phyloP scores from a whole-genome alignment of 768 basidiomycete genomes.

The Butyriboletus loyo region DNA sequence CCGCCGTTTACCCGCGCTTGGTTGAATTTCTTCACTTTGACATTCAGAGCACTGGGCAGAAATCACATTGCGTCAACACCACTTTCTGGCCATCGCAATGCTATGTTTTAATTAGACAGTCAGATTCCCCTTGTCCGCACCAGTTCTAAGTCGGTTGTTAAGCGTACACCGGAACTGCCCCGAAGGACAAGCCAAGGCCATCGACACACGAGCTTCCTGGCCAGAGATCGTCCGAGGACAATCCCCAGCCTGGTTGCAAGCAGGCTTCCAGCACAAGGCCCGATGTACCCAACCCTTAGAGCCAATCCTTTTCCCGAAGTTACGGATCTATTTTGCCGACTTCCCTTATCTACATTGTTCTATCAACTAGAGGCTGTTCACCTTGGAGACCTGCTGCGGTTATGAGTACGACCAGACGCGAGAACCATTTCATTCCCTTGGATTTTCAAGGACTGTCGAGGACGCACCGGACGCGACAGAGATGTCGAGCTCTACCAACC shows the following conservation, averaged over 20 bases:
- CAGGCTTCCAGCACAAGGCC: conserved; percentile 70
- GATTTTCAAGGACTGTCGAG: conserved; percentile 13
- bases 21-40: conserved; percentile 77
- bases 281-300: conserved; percentile 78
- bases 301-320: no score
- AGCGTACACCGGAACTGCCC: conserved; percentile 56
- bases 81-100: conserved; percentile 74
- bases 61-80: conserved; percentile 80
- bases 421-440: conserved; percentile 68
- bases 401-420: conserved; percentile 73
- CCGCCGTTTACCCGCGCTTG: conserved; percentile 58
- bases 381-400: conserved; percentile 80
- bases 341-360: conserved; percentile 81
- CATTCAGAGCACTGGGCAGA: conserved; percentile 83
- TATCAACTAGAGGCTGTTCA: conserved; percentile 80
- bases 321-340: conserved; percentile 80
- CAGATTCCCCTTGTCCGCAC: conserved; percentile 80
- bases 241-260: conserved; percentile 41
- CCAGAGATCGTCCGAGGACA: conserved; percentile 56
- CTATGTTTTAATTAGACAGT: conserved; percentile 85
- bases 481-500: conserved; percentile 68
- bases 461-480: conserved; percentile 69
- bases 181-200: conserved; percentile 49
- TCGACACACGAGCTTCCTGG: conserved; percentile 40
- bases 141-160: conserved; percentile 74